Percentiles rank a stretch among this genome's conserved stretches.
Evolutionary conservation across 768 basidiomycete species (phyloP).

Genomic region (Amanita phalloides): DNA sequence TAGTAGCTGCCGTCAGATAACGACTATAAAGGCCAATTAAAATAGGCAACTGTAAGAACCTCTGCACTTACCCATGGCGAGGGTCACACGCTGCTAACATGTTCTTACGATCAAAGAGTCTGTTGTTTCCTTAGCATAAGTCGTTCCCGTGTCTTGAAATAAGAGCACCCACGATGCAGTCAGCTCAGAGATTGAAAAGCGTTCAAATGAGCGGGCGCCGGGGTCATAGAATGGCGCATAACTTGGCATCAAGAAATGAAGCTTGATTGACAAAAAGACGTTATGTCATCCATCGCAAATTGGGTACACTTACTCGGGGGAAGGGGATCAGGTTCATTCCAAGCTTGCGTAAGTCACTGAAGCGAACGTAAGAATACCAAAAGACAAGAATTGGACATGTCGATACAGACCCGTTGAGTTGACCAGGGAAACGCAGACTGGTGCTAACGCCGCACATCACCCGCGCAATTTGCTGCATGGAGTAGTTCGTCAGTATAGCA

Average conservation of each 20-base stretch:
- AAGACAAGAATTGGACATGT: not conserved
- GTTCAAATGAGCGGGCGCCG: slow-evolving; percentile 49
- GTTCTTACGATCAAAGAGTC: slow-evolving; percentile 73
- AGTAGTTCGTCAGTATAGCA: not conserved
- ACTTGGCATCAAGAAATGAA: slow-evolving; percentile 95
- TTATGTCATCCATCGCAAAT: slow-evolving; percentile 14
- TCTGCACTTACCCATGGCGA: slow-evolving; percentile 42
- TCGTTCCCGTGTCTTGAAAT: not conserved
- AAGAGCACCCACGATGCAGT: slow-evolving; percentile 50
- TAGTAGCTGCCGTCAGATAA: slow-evolving; percentile 79
- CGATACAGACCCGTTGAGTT: slow-evolving; percentile 66
- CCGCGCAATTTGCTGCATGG: slow-evolving; percentile 56
- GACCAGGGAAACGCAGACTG: slow-evolving; percentile 87
- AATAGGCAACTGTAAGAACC: slow-evolving; percentile 10
- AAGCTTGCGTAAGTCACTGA: slow-evolving; percentile 78
- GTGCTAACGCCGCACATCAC: slow-evolving; percentile 96
- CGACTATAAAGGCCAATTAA: slow-evolving; percentile 31
- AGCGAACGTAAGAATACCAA: slow-evolving; percentile 5
- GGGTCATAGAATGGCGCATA: slow-evolving; percentile 83
- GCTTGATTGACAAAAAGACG: slow-evolving; percentile 25
- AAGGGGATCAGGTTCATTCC: slow-evolving; percentile 94
- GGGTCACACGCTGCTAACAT: slow-evolving; percentile 80
- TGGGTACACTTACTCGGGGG: slow-evolving; percentile 68
- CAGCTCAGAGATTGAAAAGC: slow-evolving; percentile 53
- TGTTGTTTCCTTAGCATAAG: slow-evolving; percentile 14